Conservation (phyloP, 1,284 basidiomycete genomes). For the Ceratobasidium sp. region DNA sequence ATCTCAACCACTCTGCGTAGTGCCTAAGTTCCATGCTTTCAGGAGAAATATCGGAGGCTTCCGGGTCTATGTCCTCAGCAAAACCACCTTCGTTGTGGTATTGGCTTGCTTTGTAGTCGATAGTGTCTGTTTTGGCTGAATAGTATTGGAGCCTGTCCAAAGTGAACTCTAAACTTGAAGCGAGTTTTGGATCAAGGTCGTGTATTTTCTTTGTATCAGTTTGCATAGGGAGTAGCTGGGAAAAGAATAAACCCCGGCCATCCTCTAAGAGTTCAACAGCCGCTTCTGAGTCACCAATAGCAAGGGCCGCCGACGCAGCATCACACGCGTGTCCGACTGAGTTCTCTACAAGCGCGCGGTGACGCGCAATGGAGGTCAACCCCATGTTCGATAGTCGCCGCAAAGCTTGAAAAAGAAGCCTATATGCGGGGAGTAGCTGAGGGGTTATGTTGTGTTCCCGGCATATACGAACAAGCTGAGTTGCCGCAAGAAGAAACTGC, state of each 20-base stretch:
- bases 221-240: constrained; percentile 18
- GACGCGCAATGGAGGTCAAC: neutral
- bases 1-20: neutral
- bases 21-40: neutral
- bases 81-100: constrained; percentile 2
- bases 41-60: neutral
- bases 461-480: neutral
- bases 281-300: neutral
- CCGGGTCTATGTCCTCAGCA: constrained; percentile 8
- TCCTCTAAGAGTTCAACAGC: constrained; percentile 33
- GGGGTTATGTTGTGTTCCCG: neutral
- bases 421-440: neutral
- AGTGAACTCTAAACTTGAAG: neutral
- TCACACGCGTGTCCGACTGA: neutral
- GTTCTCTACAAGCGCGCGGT: neutral
- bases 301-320: constrained; percentile 15
- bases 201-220: neutral
- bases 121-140: neutral
- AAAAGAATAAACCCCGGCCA: constrained; percentile 17
- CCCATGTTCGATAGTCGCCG: neutral
- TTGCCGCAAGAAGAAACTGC: neutral
- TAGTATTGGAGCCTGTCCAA: neutral
- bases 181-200: neutral
- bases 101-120: neutral
- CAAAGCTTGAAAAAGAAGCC: neutral